Evolutionary conservation across 1,284 basidiomycete species (phyloP).

Genomic region (Amylostereum areolatum): DNA sequence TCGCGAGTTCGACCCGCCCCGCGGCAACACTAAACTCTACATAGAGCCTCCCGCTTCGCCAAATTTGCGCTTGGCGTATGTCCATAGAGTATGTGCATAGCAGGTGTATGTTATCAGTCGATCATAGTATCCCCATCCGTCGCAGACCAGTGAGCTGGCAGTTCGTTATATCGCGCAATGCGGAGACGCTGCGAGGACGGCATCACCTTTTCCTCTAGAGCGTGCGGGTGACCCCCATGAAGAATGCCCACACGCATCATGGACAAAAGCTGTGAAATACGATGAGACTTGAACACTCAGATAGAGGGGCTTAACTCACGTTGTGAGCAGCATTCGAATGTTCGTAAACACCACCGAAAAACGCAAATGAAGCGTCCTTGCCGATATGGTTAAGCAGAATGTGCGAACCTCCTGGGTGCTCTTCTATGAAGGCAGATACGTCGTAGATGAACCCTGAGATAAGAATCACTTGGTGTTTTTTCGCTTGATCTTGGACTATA

Average conservation of each 20-base stretch:
- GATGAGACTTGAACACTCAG: constrained; percentile 14
- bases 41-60: too few species aligned
- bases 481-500: constrained; percentile 68
- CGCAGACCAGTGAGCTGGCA: too few species aligned
- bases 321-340: constrained; percentile 92
- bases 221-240: constrained; percentile 60
- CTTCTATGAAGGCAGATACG: constrained; percentile 78
- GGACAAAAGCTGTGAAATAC: constrained; percentile 49
- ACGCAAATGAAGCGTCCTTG: constrained; percentile 84
- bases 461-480: constrained; percentile 74
- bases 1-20: too few species aligned
- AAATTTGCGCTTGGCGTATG: too few species aligned
- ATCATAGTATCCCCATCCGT: too few species aligned
- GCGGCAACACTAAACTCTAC: too few species aligned
- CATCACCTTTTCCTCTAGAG: constrained; percentile 27
- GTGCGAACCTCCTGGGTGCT: constrained; percentile 83
- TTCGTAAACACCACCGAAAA: constrained; percentile 92
- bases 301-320: constrained; percentile 31
- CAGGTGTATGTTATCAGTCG: too few species aligned
- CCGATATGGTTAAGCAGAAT: constrained; percentile 64
- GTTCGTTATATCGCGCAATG: constrained; percentile 51
- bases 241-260: constrained; percentile 91
- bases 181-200: constrained; percentile 31
- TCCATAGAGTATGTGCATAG: too few species aligned
- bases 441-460: constrained; percentile 92